phyloP scores from a whole-genome alignment of 495 filamentous ascomycete species.

The Oleoguttula mirabilis region DNA sequence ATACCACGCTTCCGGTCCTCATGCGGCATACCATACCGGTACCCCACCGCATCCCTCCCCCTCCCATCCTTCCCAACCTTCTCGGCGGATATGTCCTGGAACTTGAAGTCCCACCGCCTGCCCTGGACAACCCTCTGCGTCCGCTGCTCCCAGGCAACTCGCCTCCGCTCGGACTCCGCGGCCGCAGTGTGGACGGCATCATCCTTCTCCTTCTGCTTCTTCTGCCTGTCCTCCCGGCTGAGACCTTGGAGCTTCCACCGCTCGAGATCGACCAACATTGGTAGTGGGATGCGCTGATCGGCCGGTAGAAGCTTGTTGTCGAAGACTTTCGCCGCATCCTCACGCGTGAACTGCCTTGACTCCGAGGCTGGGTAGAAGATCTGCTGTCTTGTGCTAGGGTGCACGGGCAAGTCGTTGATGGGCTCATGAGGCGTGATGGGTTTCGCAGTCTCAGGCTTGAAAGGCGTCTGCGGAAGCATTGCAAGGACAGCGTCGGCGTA shows the following conservation, averaged over 20 bases:
- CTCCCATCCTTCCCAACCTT: constrained; percentile 44
- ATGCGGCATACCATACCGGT: constrained; percentile 56
- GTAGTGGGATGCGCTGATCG: constrained; percentile 79
- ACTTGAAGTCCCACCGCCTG: constrained; percentile 68
- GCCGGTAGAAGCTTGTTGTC: constrained; percentile 59
- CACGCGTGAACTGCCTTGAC: constrained; percentile 77
- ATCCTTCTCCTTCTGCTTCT: constrained; percentile 27
- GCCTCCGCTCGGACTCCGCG: constrained; percentile 29
- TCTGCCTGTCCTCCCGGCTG: constrained; percentile 30
- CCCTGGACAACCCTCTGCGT: constrained; percentile 36
- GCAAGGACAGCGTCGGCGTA: constrained; percentile 62
- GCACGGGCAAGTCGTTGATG: constrained; percentile 83
- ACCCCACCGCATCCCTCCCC: constrained; percentile 35
- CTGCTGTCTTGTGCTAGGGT: constrained; percentile 66
- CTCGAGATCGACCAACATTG: constrained; percentile 61
- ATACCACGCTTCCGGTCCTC: constrained; percentile 61
- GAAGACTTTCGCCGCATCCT: constrained; percentile 81
- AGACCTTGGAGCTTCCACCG: constrained; percentile 36
- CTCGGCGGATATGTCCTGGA: constrained; percentile 53
- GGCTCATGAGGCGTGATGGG: constrained; percentile 55
- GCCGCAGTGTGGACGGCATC: constrained; percentile 23
- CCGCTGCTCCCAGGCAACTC: constrained; percentile 32
- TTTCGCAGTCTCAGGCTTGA: constrained; percentile 17
- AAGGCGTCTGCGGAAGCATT: constrained; percentile 59
- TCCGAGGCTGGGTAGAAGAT: constrained; percentile 85